These are phyloP conservation scores for Pisolithus marmoratus DNA, from an alignment of 768 basidiomycete genomes.

Conservation along the genomic window DNA sequence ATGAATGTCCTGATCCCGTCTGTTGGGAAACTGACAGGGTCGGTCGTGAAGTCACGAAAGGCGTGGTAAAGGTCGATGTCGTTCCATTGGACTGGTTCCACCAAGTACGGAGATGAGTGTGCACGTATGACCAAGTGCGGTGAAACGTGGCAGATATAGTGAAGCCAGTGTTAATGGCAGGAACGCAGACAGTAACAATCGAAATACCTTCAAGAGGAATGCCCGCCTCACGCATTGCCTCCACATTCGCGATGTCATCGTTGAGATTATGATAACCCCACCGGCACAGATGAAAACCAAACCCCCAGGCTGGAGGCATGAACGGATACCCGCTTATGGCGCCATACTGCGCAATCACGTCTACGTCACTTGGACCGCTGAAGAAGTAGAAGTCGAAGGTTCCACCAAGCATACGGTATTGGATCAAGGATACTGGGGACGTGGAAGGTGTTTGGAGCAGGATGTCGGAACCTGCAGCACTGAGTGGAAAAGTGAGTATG, in stretches of 20 bases:
- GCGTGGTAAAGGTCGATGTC: conserved; percentile 73
- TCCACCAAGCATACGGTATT: conserved; percentile 73
- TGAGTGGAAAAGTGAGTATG: conserved; percentile 20
- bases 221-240: conserved; percentile 56
- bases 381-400: conserved; percentile 77
- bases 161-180: no score
- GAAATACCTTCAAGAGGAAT: conserved; percentile 69
- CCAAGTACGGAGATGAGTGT: no score
- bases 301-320: conserved; percentile 71
- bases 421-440: conserved; percentile 53
- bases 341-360: conserved; percentile 70
- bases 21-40: conserved; percentile 56
- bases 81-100: conserved; percentile 61
- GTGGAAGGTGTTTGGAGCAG: conserved; percentile 54
- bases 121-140: no score
- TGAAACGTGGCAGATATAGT: no score
- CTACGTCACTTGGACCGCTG: conserved; percentile 43
- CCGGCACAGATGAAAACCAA: conserved; percentile 75
- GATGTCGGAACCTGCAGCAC: conserved; percentile 67
- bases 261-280: conserved; percentile 50
- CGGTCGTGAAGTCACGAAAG: conserved; percentile 62
- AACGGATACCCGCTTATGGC: conserved; percentile 60
- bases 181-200: background rate
- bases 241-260: conserved; percentile 51
- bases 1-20: conserved; percentile 52